Conservation (phyloP, 140 eudicot species). For the Stevia rebaudiana region DNA sequence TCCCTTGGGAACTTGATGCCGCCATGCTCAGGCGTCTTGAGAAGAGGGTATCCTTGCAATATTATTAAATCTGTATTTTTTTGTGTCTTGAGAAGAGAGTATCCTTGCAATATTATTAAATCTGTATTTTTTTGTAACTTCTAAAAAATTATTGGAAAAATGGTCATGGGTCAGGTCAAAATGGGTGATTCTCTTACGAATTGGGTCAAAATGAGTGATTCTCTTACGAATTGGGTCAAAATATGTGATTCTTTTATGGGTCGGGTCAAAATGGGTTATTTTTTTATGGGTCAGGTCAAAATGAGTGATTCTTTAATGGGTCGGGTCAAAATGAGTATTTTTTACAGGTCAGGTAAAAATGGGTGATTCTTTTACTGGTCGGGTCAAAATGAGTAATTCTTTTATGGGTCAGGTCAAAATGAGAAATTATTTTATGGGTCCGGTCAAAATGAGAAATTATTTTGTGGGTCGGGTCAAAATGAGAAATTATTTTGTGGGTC, state of each 20-base stretch:
- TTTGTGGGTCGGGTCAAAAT: background rate
- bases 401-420: background rate
- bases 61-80: background rate
- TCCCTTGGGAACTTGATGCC: slow-evolving; percentile 99
- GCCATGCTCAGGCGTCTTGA: slow-evolving; percentile 99
- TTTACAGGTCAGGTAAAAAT: background rate
- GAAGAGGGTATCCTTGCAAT: slow-evolving; percentile 64
- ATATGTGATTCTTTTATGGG: no score
- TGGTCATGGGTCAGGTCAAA: background rate
- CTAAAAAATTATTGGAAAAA: no score
- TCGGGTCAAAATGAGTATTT: background rate
- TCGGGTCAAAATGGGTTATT: background rate
- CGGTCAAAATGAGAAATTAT: background rate
- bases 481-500: background rate
- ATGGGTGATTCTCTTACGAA: no score
- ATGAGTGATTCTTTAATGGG: background rate
- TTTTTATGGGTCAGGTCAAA: background rate
- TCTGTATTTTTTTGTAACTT: background rate
- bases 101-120: slow-evolving; percentile 24
- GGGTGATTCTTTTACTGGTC: background rate
- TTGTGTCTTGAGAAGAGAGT: slow-evolving; percentile 63
- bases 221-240: no score
- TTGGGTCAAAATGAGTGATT: no score
- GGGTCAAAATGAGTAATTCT: background rate
- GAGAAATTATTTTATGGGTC: no score